phyloP scores from a whole-genome alignment of 805 yeast genomes.

The Wickerhamomyces ciferrii region DNA sequence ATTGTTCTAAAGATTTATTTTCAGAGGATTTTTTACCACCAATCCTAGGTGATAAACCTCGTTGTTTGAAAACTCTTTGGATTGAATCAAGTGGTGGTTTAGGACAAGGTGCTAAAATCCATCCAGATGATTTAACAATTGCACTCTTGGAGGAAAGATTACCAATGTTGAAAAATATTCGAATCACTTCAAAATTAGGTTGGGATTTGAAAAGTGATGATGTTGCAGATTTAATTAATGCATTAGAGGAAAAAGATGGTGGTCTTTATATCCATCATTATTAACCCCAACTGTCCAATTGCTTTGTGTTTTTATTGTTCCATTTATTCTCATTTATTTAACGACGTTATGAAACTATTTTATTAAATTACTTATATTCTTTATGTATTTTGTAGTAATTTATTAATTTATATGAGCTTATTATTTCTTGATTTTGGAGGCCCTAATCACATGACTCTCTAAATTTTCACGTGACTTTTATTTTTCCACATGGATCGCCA shows the following conservation, averaged over 20 bases:
- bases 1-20: conserved; percentile 47
- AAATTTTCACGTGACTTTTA: too few relatives aligned
- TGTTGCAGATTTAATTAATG: conserved; percentile 58
- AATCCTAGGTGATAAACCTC: conserved; percentile 20
- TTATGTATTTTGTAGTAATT: too few relatives aligned
- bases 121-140: conserved; percentile 83
- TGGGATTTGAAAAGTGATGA: conserved; percentile 72
- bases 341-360: conserved; percentile 8
- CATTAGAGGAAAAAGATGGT: conserved; percentile 71
- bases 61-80: conserved; percentile 57
- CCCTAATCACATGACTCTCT: too few relatives aligned
- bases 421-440: too few relatives aligned
- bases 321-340: not conserved
- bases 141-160: conserved; percentile 77
- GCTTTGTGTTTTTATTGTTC: not conserved
- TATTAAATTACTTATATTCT: too few relatives aligned
- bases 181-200: conserved; percentile 73
- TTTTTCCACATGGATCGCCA: too few relatives aligned
- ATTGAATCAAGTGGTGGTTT: conserved; percentile 82
- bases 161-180: conserved; percentile 58
- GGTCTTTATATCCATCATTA: conserved; percentile 55
- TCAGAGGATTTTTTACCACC: conserved; percentile 35
- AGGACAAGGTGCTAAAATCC: conserved; percentile 78
- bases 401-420: too few relatives aligned
- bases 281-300: conserved; percentile 1